A percentile compares a stretch with the other conserved stretches of the same genome.
phyloP scores from a whole-genome alignment of 1,284 basidiomycete genomes.

The Hymenochaete sp. region DNA sequence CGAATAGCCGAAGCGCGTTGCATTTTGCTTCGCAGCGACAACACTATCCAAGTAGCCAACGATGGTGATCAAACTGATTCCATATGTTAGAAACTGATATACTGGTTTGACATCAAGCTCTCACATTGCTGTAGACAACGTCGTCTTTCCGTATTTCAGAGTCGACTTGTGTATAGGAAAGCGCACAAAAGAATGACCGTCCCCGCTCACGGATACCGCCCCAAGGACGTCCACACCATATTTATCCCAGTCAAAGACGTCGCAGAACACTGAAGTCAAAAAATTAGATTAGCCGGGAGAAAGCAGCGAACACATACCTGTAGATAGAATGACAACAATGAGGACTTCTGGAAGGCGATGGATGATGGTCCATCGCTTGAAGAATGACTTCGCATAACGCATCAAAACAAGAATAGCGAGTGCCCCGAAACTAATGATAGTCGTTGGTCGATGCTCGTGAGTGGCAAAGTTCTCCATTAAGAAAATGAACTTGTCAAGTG shows the following conservation, averaged over 20 bases:
- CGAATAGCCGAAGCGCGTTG: conserved; percentile 73
- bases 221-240: conserved; percentile 80
- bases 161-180: conserved; percentile 58
- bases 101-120: conserved; percentile 21
- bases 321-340: conserved; percentile 68
- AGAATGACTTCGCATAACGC: conserved; percentile 43
- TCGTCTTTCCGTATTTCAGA: conserved; percentile 58
- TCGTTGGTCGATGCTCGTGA: conserved; percentile 56
- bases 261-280: conserved; percentile 51
- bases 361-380: conserved; percentile 54
- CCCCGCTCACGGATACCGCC: conserved; percentile 54
- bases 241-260: conserved; percentile 65
- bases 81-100: conserved; percentile 10
- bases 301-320: conserved; percentile 36
- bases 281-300: conserved; percentile 2
- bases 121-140: conserved; percentile 73
- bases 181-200: conserved; percentile 46
- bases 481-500: conserved; percentile 53
- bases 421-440: conserved; percentile 63
- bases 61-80: conserved; percentile 56
- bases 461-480: conserved; percentile 54
- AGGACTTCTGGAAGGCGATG: conserved; percentile 82
- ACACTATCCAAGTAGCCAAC: conserved; percentile 78
- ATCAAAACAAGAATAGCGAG: conserved; percentile 57
- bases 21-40: conserved; percentile 82